These are phyloP conservation scores for Arachis monticola DNA, from an alignment of 331 rosid species.

Conservation along the genomic window DNA sequence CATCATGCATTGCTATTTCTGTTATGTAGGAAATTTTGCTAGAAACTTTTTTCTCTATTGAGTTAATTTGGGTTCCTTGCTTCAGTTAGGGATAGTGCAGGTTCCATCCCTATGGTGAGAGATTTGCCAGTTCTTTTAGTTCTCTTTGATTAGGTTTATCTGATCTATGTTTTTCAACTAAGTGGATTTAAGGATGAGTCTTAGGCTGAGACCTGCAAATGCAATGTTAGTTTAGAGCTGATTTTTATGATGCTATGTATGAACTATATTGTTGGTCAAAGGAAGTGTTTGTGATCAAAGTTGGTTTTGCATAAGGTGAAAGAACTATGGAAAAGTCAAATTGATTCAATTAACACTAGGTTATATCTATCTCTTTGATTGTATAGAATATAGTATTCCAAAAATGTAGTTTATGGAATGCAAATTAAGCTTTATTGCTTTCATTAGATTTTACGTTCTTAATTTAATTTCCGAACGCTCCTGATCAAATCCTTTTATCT, in stretches of 20 bases:
- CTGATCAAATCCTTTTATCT: constrained; percentile 8
- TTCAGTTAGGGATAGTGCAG: not conserved
- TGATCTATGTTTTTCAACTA: constrained; percentile 14
- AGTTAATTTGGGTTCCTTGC: constrained; percentile 9
- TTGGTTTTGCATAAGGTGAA: constrained; percentile 21
- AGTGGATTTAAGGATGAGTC: not conserved
- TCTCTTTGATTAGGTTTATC: constrained; percentile 12
- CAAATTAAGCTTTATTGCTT: constrained; percentile 18
- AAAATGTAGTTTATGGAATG: constrained; percentile 18
- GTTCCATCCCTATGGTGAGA: constrained; percentile 4
- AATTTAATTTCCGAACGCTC: constrained; percentile 7
- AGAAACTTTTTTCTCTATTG: constrained; percentile 1
- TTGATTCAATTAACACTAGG: not conserved
- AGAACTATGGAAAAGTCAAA: constrained; percentile 16
- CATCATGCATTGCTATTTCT: constrained; percentile 21
- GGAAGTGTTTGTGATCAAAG: not conserved
- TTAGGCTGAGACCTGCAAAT: constrained; percentile 19
- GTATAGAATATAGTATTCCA: constrained; percentile 19
- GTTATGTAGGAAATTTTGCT: constrained; percentile 11
- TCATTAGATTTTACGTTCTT: not conserved
- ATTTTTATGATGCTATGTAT: constrained; percentile 26
- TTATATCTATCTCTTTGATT: constrained; percentile 22
- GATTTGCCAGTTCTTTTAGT: constrained; percentile 11
- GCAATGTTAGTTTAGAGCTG: constrained; percentile 1
- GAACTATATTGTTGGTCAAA: not conserved